Base-by-base conservation (phyloP, 331 rosid species). In the Quercus lobata region DNA sequence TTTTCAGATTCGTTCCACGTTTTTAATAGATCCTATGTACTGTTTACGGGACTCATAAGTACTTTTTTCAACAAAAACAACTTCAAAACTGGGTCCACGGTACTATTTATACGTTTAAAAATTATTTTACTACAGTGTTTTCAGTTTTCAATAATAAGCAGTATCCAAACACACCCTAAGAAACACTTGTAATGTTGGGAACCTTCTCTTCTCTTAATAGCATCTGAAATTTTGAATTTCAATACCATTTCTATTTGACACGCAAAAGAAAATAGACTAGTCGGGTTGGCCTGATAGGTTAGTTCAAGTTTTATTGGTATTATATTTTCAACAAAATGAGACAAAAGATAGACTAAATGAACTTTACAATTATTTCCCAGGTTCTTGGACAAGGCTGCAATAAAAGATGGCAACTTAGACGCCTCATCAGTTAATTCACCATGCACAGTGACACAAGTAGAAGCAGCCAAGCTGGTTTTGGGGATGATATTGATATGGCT, bases 301-400 rank as follows among this genome's bases (percentile, higher is more conserved):
- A 41, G 14, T 41, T 41, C 14, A 41, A 49, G 55, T 12, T 49
- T 49, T 15, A 14, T 49, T 49, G 17, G 55, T 14, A 49, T 49
- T 3, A 11, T 14, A 49, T 14, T 12, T 49, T 49, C 5, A 49
- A 49, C 55, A 49, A 41, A 41, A 41, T 8, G 12, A 41, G 46
- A 37, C 46, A 37, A 37, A 37, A 37, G 46, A 37, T 21, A 2
- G 57, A 46, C 54, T 71, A 56, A 65, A 14, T 65, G 35, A 63
- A 70, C 41, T 49, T 22, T 74, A 44, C 63, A 30, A 35, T n/a
- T 68, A 35, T 68, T 16, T n/a, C 15, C 69, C 86, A 93, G 99
- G 87, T 96, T 91, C 80, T 82, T 94, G 86, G 97, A 94, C 86
- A 90, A 87, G 86, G 98, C 98, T 75, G 92, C 97, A 22, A 82